phyloP scores from a whole-genome alignment of 2,329 filamentous ascomycete genomes.

The Clonostachys chloroleuca region DNA sequence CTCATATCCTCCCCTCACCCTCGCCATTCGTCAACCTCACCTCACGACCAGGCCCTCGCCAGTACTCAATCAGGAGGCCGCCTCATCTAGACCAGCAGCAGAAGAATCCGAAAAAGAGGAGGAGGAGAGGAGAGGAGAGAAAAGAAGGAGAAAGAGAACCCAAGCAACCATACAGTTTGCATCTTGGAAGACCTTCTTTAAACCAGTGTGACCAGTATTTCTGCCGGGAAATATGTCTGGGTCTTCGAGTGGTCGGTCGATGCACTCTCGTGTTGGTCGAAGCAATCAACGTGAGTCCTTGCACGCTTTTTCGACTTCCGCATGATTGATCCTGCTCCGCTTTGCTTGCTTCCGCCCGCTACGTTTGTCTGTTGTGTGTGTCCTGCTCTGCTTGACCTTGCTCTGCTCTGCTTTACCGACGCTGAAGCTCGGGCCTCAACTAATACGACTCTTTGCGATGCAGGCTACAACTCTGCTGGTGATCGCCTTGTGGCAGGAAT shows the following conservation, averaged over 20 bases:
- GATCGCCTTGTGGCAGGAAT: conserved; percentile 94
- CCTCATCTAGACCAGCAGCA: too few species aligned
- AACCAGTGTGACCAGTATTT: too few species aligned
- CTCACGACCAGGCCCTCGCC: too few species aligned
- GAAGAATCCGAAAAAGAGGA: too few species aligned
- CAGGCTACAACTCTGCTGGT: conserved; percentile 89
- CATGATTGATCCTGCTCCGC: neutral
- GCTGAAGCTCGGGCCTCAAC: too few species aligned
- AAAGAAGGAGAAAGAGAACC: too few species aligned
- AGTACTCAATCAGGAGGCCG: too few species aligned
- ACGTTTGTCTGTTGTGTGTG: neutral
- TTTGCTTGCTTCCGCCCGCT: neutral
- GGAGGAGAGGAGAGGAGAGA: too few species aligned
- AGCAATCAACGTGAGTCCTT: conserved; percentile 75
- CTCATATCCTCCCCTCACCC: neutral
- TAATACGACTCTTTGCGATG: neutral
- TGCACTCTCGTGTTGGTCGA: conserved; percentile 73
- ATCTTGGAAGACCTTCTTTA: too few species aligned
- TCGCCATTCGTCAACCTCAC: neutral
- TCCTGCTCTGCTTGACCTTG: conserved; percentile 2
- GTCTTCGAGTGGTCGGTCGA: conserved; percentile 41
- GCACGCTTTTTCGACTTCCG: neutral
- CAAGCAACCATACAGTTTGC: too few species aligned
- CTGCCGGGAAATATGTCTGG: conserved; percentile 21
- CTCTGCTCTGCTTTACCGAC: conserved; percentile 2